Base-by-base conservation (phyloP, 2,329 filamentous ascomycete species). In the Sordariomycetes sp. region DNA sequence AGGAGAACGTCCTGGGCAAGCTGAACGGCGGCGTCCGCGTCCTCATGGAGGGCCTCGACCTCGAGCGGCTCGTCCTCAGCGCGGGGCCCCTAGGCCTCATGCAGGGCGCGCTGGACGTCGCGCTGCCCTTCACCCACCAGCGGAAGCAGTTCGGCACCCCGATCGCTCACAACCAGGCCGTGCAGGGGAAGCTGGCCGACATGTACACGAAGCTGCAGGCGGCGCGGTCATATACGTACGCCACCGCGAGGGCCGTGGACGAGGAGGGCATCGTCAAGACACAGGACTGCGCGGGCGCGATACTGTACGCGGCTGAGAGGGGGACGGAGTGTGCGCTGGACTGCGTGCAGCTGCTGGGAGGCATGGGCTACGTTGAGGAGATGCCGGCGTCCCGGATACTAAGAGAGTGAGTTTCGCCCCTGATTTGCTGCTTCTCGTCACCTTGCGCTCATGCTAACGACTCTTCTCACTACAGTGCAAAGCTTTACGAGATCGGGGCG, bases 121-220 rank as follows among this genome's bases (percentile, higher is more conserved):
- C 88, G 1, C 80, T 97, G 50, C 94, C 94, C 0, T 99, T 95
- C 69, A 87, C 87, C 1, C 94, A 99, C 72, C 83, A 88, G 65
- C 83, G 94, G 59, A 89, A 87, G 71, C 94, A 99, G 73, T 99
- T 99, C 69, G 87, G 87, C 58, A 76, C 72, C 8, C 93, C 93
- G 1, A 89, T 97, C 62, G 93, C 89, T 0, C 87, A 94, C 65
- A 96, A 96, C 71, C 94, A 99, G 72, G 79, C 97, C 62, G 81
- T 97, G 24, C 94, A 97, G 73, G 93, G 89, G 59, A 93, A 92
- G 69, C 79, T 97, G 53, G 91, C 94, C 59, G 92, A 97, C 71
- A 97, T 99, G 92, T 95, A 97, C 74, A 97, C 91, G 54, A 96
- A 96, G 72, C 82, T 94, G 60, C 87, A 89, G 66, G 91, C 89